Base-by-base conservation (phyloP, 306 rosid genomes). In the Glycine tomentella region DNA sequence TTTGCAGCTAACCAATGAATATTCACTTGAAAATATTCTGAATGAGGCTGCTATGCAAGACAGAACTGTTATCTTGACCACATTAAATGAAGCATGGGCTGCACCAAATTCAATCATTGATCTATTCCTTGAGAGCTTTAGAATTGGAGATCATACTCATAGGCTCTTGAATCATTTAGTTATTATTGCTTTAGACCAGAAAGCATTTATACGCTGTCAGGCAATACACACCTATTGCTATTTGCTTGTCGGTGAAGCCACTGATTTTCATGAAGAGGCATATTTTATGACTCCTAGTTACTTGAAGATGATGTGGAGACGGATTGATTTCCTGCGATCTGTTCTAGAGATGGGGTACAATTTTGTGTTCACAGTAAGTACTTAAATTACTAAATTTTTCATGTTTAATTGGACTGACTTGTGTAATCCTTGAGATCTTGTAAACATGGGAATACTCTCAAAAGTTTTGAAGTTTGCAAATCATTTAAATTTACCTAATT, bases 81-180 rank as follows among this genome's bases (percentile, higher is more conserved):
- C 99, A 44, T 86, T 95, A 79, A 93, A 95, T 80, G 96, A 93
- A 83, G 98, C 99, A 53, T 95, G 99, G 99, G 99, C 97, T 34
- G 87, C 96, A 85, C 93, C 90, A 25, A 83, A 87, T 86, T 93
- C 98, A 3, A 76, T 93, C 36, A 48, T 95, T 69, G 98, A 95
- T 86, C 96, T 95, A 69, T 95, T 95, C 72, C 94, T 93, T 8
- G 97, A 93, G 87, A 93, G 99, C 87, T 93, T 95, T 80, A 91
- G 89, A 90, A 88, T 88, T 83, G 98, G 97, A 74, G 86, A 83
- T 59, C 90, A 55, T 44, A 95, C 98, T 10, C 85, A 52, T 53
- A 68, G 85, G 87, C 94, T 95, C 57, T 85, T 95, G 85, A 86
- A 89, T 82, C 98, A 95, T 87, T 86, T 95, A 82, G 92, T 95